These are phyloP conservation scores for Chlorokybus atmophyticus DNA, from an alignment of 139 green algal genomes.

Conservation along the genomic window DNA sequence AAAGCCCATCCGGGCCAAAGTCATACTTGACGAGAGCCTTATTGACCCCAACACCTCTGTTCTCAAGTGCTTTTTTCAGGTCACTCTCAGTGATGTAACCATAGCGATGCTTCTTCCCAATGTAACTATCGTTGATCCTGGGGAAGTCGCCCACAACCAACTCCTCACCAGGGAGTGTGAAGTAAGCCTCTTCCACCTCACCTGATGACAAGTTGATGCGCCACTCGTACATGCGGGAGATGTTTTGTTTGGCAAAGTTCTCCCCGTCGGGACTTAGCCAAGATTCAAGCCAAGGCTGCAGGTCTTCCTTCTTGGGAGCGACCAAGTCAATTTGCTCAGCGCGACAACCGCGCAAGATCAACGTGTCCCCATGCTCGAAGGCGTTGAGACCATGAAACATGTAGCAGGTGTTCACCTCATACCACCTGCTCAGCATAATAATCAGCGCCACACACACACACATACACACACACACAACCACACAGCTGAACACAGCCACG, in stretches of 20 bases:
- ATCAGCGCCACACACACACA: too few relatives aligned
- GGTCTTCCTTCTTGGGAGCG: not conserved
- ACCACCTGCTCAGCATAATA: too few relatives aligned
- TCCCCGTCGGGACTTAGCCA: not conserved
- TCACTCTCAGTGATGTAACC: too few relatives aligned
- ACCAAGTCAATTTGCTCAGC: not conserved
- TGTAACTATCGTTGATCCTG: slow-evolving; percentile 14
- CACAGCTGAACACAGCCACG: too few relatives aligned
- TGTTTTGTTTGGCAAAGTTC: not conserved
- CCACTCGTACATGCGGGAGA: slow-evolving; percentile 12
- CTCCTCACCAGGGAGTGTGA: not conserved
- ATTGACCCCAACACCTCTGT: too few relatives aligned
- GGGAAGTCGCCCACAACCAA: slow-evolving; percentile 8
- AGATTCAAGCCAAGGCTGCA: not conserved
- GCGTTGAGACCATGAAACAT: not conserved
- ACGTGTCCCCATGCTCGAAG: not conserved
- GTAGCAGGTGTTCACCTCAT: too few relatives aligned
- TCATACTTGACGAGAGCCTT: too few relatives aligned
- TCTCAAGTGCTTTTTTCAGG: too few relatives aligned
- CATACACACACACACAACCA: too few relatives aligned
- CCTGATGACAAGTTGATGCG: slow-evolving; percentile 12
- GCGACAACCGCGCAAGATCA: not conserved
- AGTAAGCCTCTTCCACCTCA: not conserved
- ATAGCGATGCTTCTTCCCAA: slow-evolving; percentile 13
- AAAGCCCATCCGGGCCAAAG: too few relatives aligned